Percentiles rank a stretch among this genome's conserved stretches.
These are phyloP conservation scores for Ustilago loliicola DNA, from an alignment of 1,284 basidiomycete genomes.

Conservation along the genomic window DNA sequence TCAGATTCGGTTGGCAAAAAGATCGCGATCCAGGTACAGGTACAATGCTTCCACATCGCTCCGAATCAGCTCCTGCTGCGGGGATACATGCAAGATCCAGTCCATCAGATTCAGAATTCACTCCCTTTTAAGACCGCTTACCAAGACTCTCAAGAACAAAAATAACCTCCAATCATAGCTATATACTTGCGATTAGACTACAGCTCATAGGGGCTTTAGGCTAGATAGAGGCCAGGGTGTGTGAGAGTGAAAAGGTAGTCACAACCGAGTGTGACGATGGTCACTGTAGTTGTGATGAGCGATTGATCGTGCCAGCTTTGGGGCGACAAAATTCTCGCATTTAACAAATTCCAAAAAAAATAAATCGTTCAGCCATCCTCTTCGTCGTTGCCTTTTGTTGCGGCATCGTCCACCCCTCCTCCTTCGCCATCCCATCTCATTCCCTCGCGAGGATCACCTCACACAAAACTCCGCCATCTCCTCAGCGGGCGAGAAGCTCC, in stretches of 20 bases:
- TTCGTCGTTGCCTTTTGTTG: no score
- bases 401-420: no score
- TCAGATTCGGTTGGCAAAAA: slow-evolving; percentile 99
- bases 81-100: neutral
- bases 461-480: no score
- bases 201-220: neutral
- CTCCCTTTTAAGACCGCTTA: slow-evolving; percentile 13
- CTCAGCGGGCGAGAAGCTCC: no score
- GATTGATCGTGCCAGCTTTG: neutral
- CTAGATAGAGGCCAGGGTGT: neutral
- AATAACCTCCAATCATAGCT: no score
- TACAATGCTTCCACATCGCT: neutral
- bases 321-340: no score
- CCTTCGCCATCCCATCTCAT: no score
- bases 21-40: slow-evolving; percentile 72
- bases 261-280: neutral
- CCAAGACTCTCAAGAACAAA: no score
- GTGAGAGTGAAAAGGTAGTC: neutral
- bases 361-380: no score
- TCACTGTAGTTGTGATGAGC: neutral
- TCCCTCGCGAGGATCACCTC: no score
- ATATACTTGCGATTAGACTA: no score
- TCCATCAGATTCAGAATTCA: neutral
- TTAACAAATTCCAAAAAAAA: no score
- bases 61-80: slow-evolving; percentile 18